Evolutionary conservation across 169 alveolate species (phyloP).

Genomic region (Nephromyces sp.): DNA sequence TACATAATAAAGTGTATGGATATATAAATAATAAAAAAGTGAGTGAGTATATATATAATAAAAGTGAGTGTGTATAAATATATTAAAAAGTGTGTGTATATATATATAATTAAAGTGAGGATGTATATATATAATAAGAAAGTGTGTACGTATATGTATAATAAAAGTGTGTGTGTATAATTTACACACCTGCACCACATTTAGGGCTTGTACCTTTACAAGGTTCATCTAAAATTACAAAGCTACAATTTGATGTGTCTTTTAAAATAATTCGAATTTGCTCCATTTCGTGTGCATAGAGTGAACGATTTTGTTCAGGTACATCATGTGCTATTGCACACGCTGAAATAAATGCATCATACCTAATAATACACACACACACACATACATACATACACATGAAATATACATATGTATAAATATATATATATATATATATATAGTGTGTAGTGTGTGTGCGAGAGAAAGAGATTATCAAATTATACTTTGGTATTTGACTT

Average conservation of each 20-base stretch:
- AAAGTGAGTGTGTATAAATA: background rate
- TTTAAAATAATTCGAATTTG: conserved; percentile 8
- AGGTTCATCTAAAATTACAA: conserved; percentile 26
- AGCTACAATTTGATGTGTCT: background rate
- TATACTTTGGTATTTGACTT: conserved; percentile 11
- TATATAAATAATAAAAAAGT: background rate
- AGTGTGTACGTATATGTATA: no score
- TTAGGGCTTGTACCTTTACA: conserved; percentile 31
- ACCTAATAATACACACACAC: no score
- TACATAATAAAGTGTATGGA: background rate
- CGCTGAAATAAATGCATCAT: conserved; percentile 13
- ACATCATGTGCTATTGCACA: conserved; percentile 17
- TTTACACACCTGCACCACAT: conserved; percentile 36
- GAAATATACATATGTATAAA: no score
- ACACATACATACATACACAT: no score
- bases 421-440: no score
- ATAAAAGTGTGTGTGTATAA: no score
- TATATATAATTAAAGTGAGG: no score
- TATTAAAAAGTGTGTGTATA: background rate
- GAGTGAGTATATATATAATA: background rate
- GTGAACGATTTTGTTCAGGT: conserved; percentile 10
- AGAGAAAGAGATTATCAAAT: no score
- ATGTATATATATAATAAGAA: no score
- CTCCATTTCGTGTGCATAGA: conserved; percentile 4
- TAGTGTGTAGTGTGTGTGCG: no score